Evolutionary conservation across 495 filamentous ascomycete genomes (phyloP), one percentile per base, ranked within the genome.

Genomic region (Pyrenula massariospora): DNA sequence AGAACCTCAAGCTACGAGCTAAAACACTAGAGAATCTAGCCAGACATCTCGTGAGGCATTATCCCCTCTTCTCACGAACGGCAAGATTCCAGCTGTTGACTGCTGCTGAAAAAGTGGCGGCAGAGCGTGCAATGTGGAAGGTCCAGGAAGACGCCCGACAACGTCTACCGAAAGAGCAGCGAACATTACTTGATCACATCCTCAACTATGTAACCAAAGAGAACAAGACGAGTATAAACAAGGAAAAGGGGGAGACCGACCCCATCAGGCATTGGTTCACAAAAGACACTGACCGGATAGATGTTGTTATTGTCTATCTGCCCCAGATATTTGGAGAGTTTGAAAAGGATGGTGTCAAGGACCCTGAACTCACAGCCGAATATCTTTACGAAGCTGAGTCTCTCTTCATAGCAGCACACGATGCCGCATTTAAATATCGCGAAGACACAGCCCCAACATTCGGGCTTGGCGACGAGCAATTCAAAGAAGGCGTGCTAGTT

Each of bases 81-180:
- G 81, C 81, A 3, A 81, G 79, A 62, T 98, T 91, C 92, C 76
- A 83, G 57, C 67, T 98, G 3, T 75, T 97, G n/a, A 88, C 84
- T 79, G 83, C 87, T 62, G 91, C 91, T 0, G 93, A 97, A 65
- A 96, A 90, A 66, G 79, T 96, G 61, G 83, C 84, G 47, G 87
- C 90, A 25, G 92, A 91, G n/a, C 79, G 78, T 50, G 77, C 81
- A 36, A 77, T 97, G 58, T 97, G 91, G 91, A 80, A 82, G 56
- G 69, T 77, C 25, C 85, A 93, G 62, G 84, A 93, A 59, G 62
- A 76, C 3, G 78, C 77, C 53, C 68, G 80, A 11, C 71, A 70
- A 19, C 65, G 70, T 19, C 72, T 69, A 42, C 58, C 59, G 3
- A 65, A 70, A 12, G 73, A 79, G 42, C 77, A 77, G 59, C 78